Conservation (phyloP, 345 rosid genomes). For the Citrus australasica region DNA sequence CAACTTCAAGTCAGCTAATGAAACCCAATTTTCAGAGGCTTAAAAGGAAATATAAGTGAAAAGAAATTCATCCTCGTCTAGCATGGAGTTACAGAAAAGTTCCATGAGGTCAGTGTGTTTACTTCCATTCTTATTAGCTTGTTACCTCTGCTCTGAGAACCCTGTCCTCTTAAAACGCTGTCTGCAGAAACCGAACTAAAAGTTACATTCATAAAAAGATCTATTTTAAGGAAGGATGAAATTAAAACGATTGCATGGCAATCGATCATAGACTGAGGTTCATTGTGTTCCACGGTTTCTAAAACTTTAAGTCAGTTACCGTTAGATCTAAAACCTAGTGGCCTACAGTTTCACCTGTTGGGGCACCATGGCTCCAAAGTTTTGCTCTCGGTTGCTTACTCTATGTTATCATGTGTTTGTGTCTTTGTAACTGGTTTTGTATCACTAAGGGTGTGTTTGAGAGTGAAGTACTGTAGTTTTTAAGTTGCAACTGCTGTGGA, state of each 20-base stretch:
- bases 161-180: not conserved
- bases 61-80: not conserved
- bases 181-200: not conserved
- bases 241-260: not conserved
- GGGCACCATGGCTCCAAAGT: not conserved
- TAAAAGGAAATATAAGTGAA: conserved; percentile 51
- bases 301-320: not conserved
- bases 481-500: too few species aligned
- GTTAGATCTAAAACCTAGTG: not conserved
- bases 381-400: not conserved
- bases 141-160: not conserved
- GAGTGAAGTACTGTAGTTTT: too few species aligned
- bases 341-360: not conserved
- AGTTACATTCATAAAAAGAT: not conserved
- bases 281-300: not conserved
- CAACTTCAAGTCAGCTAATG: conserved; percentile 61
- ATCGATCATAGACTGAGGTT: not conserved
- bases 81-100: not conserved
- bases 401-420: not conserved
- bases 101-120: conserved; percentile 3
- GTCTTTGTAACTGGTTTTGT: not conserved
- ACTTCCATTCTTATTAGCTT: not conserved
- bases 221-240: not conserved
- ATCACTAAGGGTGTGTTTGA: not conserved
- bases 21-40: conserved; percentile 73